Percentiles rank a stretch among this genome's conserved stretches.
Evolutionary conservation across 2,329 filamentous ascomycete species (phyloP).

Genomic region (Fusarium xyrophilum): DNA sequence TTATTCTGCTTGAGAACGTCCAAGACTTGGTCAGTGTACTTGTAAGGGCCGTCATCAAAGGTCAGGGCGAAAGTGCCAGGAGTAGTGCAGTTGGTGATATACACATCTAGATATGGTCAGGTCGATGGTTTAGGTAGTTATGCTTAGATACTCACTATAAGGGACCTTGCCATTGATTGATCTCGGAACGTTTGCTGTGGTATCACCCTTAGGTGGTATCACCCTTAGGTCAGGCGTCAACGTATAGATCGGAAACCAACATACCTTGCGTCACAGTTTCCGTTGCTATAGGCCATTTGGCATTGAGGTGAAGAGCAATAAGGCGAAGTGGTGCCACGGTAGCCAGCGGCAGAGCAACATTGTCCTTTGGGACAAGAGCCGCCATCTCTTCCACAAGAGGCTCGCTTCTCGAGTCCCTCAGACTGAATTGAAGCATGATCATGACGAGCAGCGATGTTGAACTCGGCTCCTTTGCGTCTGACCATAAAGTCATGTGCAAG

Average conservation of each 20-base stretch:
- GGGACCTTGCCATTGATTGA: constrained; percentile 42
- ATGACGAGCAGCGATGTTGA: constrained; percentile 7
- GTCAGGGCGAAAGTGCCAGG: constrained; percentile 51
- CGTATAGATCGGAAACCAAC: neutral
- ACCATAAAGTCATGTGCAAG: constrained; percentile 3
- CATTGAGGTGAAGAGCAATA: constrained; percentile 48
- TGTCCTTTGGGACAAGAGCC: constrained; percentile 42
- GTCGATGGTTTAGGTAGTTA: neutral
- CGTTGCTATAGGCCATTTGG: constrained; percentile 47
- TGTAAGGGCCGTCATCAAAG: constrained; percentile 55
- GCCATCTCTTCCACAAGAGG: constrained; percentile 41
- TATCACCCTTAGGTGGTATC: constrained; percentile 34
- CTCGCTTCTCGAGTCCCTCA: constrained; percentile 2
- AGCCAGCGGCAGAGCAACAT: constrained; percentile 47
- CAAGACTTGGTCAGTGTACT: constrained; percentile 51
- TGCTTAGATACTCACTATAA: constrained; percentile 40
- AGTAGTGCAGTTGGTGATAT: constrained; percentile 46
- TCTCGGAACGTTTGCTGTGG: constrained; percentile 42
- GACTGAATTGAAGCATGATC: neutral
- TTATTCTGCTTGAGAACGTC: constrained; percentile 44
- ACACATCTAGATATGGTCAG: constrained; percentile 32
- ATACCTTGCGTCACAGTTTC: constrained; percentile 48
- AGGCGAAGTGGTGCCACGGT: constrained; percentile 44
- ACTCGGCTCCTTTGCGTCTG: constrained; percentile 9
- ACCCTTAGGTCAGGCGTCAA: constrained; percentile 18